A percentile compares a stretch with the other conserved stretches of the same genome.
Conservation (phyloP, 345 rosid species). For the Euphorbia tirucalli region DNA sequence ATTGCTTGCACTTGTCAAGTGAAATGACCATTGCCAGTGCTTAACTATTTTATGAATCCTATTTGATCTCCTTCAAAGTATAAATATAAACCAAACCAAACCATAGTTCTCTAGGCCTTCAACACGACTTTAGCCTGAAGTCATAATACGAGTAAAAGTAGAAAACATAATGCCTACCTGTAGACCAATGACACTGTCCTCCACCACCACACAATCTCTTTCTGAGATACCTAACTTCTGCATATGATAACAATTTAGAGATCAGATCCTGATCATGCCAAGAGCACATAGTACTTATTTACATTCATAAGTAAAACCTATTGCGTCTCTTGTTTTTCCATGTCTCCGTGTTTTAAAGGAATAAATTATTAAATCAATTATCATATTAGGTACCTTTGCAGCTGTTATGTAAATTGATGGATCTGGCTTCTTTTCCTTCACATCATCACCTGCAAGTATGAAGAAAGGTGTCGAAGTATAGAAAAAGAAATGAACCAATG, state of each 20-base stretch:
- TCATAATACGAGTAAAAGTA: neutral
- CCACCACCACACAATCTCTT: constrained; percentile 82
- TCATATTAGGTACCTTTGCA: constrained; percentile 45
- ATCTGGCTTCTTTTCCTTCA: constrained; percentile 93
- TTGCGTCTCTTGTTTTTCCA: neutral
- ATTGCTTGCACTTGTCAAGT: neutral
- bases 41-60: neutral
- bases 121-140: neutral
- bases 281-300: neutral
- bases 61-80: neutral
- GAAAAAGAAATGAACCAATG: neutral
- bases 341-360: neutral
- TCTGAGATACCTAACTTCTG: constrained; percentile 75
- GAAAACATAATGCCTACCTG: constrained; percentile 41
- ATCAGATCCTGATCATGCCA: constrained; percentile 1
- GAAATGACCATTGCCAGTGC: neutral
- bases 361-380: neutral
- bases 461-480: neutral
- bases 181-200: constrained; percentile 92
- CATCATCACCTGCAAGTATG: constrained; percentile 74
- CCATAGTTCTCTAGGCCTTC: neutral
- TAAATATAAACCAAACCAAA: neutral
- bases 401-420: constrained; percentile 84
- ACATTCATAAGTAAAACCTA: neutral
- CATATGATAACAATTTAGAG: constrained; percentile 15